Percentiles rank a stretch among this genome's conserved stretches.
Evolutionary conservation across 257 asterid genomes (phyloP).

Genomic region (Gentiana straminea): DNA sequence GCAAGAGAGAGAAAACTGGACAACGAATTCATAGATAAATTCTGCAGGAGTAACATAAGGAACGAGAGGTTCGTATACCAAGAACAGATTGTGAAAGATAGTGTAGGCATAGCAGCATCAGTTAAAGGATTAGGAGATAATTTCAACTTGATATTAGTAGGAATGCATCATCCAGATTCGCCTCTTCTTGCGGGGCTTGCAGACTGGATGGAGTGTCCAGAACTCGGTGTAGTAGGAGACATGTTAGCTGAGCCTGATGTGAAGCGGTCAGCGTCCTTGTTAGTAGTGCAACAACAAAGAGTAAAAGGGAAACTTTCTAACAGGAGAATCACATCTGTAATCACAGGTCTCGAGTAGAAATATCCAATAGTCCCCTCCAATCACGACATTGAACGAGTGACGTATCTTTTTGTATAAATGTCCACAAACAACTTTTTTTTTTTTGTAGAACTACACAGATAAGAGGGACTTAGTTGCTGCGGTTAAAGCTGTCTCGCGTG

Average conservation of each 20-base stretch:
- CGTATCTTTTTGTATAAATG: no score
- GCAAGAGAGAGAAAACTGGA: conserved; percentile 55
- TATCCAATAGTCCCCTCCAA: no score
- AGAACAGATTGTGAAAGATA: conserved; percentile 66
- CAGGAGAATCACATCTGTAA: conserved; percentile 29
- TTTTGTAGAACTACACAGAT: no score
- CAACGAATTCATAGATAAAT: conserved; percentile 42
- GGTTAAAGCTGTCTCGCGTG: no score
- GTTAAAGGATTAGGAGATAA: conserved; percentile 26
- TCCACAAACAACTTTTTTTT: no score
- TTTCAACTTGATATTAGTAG: conserved; percentile 50
- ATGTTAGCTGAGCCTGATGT: conserved; percentile 53
- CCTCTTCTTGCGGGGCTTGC: conserved; percentile 53
- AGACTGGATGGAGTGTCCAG: conserved; percentile 85
- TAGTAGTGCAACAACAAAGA: conserved; percentile 79
- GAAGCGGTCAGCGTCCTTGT: conserved; percentile 46
- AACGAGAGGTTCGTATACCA: conserved; percentile 46
- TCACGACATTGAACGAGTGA: no score
- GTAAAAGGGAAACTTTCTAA: conserved; percentile 29
- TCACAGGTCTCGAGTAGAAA: conserved; percentile 20
- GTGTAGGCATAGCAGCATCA: conserved; percentile 52
- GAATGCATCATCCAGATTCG: conserved; percentile 49
- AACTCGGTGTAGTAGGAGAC: conserved; percentile 76
- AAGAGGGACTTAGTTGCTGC: no score
- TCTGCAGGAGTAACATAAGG: conserved; percentile 39